Conservation (phyloP, 2,329 filamentous ascomycete species). For the Verticillium albo-atrum region DNA sequence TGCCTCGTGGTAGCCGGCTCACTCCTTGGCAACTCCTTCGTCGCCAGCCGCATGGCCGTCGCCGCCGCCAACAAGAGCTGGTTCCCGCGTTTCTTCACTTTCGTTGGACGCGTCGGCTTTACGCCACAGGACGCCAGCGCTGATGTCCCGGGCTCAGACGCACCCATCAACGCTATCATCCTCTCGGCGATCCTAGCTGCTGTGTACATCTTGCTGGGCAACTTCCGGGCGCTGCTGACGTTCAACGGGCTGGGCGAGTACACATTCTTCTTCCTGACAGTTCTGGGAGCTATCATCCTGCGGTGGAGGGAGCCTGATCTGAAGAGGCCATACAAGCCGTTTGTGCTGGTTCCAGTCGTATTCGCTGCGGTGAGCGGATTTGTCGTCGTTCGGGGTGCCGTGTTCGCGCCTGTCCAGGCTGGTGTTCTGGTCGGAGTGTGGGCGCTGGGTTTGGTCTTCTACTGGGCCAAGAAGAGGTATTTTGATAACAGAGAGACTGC, state of each 20-base stretch:
- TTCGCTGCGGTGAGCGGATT: constrained; percentile 57
- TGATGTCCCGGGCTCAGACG: constrained; percentile 32
- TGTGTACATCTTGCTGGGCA: constrained; percentile 56
- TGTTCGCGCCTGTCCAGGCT: constrained; percentile 53
- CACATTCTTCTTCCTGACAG: constrained; percentile 61
- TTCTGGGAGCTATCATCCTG: constrained; percentile 53
- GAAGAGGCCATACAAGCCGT: constrained; percentile 50
- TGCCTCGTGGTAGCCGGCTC: constrained; percentile 59
- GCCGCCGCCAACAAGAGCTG: constrained; percentile 50
- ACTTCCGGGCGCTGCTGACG: constrained; percentile 56
- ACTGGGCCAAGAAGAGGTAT: constrained; percentile 17
- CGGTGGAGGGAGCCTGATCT: constrained; percentile 52
- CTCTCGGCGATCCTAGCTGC: constrained; percentile 45
- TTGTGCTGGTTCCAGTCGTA: constrained; percentile 41
- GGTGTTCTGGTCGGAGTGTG: constrained; percentile 47
- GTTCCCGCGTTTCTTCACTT: constrained; percentile 40
- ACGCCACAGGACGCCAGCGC: background rate
- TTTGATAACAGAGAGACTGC: background rate
- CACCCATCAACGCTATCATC: constrained; percentile 49
- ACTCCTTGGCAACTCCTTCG: constrained; percentile 58
- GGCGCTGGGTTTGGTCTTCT: constrained; percentile 41
- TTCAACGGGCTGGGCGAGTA: constrained; percentile 58
- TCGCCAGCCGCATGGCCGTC: constrained; percentile 56
- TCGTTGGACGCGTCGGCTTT: constrained; percentile 38
- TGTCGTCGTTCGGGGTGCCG: constrained; percentile 53